These are phyloP conservation scores for Fomitopsis pinicola DNA, from an alignment of 1,284 basidiomycete species.

Conservation along the genomic window DNA sequence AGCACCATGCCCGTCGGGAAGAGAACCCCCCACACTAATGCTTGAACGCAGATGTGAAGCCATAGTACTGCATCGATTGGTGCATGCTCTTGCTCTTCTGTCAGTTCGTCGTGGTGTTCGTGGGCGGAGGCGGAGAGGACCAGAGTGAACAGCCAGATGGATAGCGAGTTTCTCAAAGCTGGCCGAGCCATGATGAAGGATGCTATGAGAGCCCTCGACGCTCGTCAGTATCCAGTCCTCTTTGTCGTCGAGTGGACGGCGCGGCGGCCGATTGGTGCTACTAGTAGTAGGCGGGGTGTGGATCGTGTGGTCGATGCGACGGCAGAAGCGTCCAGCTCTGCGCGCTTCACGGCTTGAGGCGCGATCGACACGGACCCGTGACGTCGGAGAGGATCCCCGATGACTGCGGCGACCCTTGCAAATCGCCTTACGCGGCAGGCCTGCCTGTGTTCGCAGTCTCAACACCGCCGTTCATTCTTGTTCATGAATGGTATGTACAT, in stretches of 20 bases:
- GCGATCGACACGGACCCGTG: no score
- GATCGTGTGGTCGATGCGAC: no score
- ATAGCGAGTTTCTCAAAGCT: neutral
- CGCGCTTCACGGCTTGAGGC: neutral
- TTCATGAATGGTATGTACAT: no score
- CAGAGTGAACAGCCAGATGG: slow-evolving; percentile 9
- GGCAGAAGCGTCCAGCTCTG: no score
- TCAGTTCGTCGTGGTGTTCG: slow-evolving; percentile 52
- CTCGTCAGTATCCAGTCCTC: neutral
- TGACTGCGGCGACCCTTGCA: no score
- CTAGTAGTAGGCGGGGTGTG: no score
- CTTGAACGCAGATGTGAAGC: slow-evolving; percentile 78
- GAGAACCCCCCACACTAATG: slow-evolving; percentile 73
- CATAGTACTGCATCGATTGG: slow-evolving; percentile 76
- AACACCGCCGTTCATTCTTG: no score
- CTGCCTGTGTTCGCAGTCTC: no score
- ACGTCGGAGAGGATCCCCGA: no score
- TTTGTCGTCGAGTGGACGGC: neutral
- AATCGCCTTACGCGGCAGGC: no score
- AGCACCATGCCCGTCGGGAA: slow-evolving; percentile 89
- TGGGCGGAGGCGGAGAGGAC: slow-evolving; percentile 40
- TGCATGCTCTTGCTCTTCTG: slow-evolving; percentile 61
- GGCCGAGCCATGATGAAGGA: neutral
- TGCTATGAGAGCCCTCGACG: no score
- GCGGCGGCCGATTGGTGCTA: neutral